These are phyloP conservation scores for Emericellopsis atlantica DNA, from an alignment of 2,329 filamentous ascomycete genomes.

Conservation along the genomic window DNA sequence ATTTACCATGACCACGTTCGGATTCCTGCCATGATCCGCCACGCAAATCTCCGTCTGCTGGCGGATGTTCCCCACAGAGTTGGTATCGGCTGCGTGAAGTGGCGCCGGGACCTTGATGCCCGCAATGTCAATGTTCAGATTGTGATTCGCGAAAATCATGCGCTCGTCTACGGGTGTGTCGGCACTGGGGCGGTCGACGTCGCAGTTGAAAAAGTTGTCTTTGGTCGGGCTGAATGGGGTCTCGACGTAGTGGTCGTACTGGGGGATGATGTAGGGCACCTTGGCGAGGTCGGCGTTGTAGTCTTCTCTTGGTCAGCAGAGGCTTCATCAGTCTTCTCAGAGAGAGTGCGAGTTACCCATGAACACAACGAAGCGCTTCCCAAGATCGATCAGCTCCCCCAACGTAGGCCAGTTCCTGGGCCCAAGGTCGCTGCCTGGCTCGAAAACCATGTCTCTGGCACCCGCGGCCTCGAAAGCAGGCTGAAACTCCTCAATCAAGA, in stretches of 20 bases:
- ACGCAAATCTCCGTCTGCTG: constrained; percentile 12
- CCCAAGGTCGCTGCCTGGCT: constrained; percentile 22
- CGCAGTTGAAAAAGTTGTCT: constrained; percentile 46
- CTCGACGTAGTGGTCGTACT: constrained; percentile 54
- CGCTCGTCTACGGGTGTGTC: constrained; percentile 13
- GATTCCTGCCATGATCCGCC: constrained; percentile 7
- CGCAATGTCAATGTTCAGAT: constrained; percentile 7
- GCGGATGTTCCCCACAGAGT: constrained; percentile 16
- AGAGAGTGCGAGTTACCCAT: constrained; percentile 30
- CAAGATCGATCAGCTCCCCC: constrained; percentile 44
- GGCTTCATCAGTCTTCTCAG: too few relatives aligned
- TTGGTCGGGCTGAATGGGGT: constrained; percentile 51
- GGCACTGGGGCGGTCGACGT: constrained; percentile 41
- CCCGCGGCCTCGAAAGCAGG: constrained; percentile 36
- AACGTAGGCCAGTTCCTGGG: constrained; percentile 52
- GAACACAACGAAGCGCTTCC: constrained; percentile 52
- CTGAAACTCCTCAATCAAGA: constrained; percentile 37
- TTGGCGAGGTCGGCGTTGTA: constrained; percentile 22
- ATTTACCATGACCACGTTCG: constrained; percentile 14
- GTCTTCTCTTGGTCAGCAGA: not conserved
- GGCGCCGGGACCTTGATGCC: constrained; percentile 22
- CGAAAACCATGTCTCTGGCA: constrained; percentile 44
- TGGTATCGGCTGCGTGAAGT: constrained; percentile 15
- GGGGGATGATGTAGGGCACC: constrained; percentile 44
- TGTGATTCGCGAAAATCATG: constrained; percentile 11